Evolutionary conservation across 1,284 basidiomycete genomes (phyloP), one percentile per base, ranked within the genome.

Genomic region (Tilletia indica): DNA sequence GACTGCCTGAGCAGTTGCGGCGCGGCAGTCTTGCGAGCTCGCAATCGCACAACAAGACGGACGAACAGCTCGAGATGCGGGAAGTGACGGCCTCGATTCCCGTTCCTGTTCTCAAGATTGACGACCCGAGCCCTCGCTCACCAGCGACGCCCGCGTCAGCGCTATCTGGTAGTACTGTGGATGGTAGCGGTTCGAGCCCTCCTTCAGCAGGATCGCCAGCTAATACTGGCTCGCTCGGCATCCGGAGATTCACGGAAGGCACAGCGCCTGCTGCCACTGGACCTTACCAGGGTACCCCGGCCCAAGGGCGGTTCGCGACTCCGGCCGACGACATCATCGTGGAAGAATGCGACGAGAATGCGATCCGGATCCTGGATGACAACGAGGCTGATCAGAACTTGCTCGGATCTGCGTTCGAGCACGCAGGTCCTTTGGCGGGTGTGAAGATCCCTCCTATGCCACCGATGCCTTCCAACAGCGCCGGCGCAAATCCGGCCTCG

Each of bases 31-130:
- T 64, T 34, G 36, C 36, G 36, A 64, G 61, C 61, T 64, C 61
- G 16, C 31, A 54, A 19, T 48, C 51, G 21, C 47, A 58, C 51
- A 21, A 16, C 56, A 48, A 45, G 56, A 74, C 73, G 19, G 72
- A 72, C 34, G 75, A 76, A 61, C 75, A 78, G 64, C 70, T 72
- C 49, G 77, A 78, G 74, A 77, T 78, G 77, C 69, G 68, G 25
- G 73, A 78, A 64, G 61, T 78, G 1, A n/a, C n/a, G 56, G 39
- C 42, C 68, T 68, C 69, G 66, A 54, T 61, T 71, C 70, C 71
- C 38, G 48, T 70, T 19, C 61, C 70, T 38, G 70, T 67, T 19
- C 70, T 71, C 63, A 67, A 67, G 70, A 67, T 45, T 19, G 70
- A 68, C 11, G 70, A 67, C 34, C 61, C 61, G 16, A 39, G 31